Base-by-base conservation (phyloP, 257 asterid species). In the Solanum dulcamara region DNA sequence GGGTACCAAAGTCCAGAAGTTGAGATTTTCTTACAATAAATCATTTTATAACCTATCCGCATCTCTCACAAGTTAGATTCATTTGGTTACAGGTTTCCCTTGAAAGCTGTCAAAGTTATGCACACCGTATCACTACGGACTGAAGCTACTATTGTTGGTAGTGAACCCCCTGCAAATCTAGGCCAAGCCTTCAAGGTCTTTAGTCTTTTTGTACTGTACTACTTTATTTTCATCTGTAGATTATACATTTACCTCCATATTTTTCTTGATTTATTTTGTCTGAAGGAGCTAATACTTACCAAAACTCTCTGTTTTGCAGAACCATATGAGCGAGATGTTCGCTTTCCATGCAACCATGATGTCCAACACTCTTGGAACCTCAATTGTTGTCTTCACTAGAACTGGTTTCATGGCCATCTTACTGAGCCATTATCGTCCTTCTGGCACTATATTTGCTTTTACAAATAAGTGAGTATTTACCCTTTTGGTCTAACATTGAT, bases 281-380 rank as follows among this genome's bases (percentile, higher is more conserved):
- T 55, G 57, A 35, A 53, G 83, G 67, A 67, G 44, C 85, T 60
- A 81, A 74, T 18, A 38, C 50, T 84, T 82, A 30, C 50, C 84
- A 32, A 55, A 71, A 72, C 55, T 83, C 74, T 82, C 59, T 80
- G 80, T 81, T 88, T 57, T 87, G 90, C 98, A 96, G 99, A 96
- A 96, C 84, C 99, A 95, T 81, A 96, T 92, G 98, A 96, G 99
- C 4, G 99, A 96, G 86, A 96, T 96, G 98, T 96, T 96, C 91
- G 99, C 98, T 48, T 95, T 89, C 92, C 99, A 96, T 92, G 97
- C 98, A 74, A 96, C 98, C 22, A 95, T 93, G 98, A 96, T 96
- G 96, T 94, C 99, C 71, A 93, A 96, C 91, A 96, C 98, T 24
- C 96, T 96, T 60, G 98, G 96, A 85, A 96, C 98, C 86, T 95